Percentiles rank a stretch among this genome's conserved stretches.
Conservation (phyloP, 108 stramenopile genomes). For the Conticribra guillardii region DNA sequence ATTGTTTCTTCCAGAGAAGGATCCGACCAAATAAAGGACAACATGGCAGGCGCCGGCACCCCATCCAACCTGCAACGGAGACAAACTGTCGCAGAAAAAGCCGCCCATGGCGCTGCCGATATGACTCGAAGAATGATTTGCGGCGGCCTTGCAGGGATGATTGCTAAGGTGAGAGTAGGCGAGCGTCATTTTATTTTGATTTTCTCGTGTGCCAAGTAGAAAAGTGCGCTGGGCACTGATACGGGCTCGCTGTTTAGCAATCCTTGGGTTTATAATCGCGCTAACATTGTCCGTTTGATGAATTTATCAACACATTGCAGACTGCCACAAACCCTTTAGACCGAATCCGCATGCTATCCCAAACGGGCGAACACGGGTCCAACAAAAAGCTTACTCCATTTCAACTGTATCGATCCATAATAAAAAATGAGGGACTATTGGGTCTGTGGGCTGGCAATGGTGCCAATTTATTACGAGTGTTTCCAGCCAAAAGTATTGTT, state of each 20-base stretch:
- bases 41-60: background rate
- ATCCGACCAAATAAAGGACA: background rate
- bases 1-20: too few relatives aligned
- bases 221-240: too few relatives aligned
- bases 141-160: constrained; percentile 90
- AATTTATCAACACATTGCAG: constrained; percentile 7
- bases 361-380: constrained; percentile 82
- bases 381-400: constrained; percentile 28
- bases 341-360: constrained; percentile 88
- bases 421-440: constrained; percentile 79
- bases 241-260: too few relatives aligned
- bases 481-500: constrained; percentile 85
- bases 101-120: constrained; percentile 56
- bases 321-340: constrained; percentile 91
- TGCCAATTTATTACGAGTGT: constrained; percentile 86
- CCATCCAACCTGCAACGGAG: constrained; percentile 13
- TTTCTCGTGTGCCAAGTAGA: too few relatives aligned
- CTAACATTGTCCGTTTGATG: too few relatives aligned
- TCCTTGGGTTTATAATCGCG: too few relatives aligned
- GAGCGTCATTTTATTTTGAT: too few relatives aligned
- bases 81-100: constrained; percentile 16
- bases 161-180: constrained; percentile 69
- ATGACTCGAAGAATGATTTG: constrained; percentile 83
- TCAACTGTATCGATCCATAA: constrained; percentile 69
- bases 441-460: constrained; percentile 94